These are phyloP conservation scores for Agaricus subrufescens DNA, from an alignment of 768 basidiomycete genomes.

Conservation along the genomic window DNA sequence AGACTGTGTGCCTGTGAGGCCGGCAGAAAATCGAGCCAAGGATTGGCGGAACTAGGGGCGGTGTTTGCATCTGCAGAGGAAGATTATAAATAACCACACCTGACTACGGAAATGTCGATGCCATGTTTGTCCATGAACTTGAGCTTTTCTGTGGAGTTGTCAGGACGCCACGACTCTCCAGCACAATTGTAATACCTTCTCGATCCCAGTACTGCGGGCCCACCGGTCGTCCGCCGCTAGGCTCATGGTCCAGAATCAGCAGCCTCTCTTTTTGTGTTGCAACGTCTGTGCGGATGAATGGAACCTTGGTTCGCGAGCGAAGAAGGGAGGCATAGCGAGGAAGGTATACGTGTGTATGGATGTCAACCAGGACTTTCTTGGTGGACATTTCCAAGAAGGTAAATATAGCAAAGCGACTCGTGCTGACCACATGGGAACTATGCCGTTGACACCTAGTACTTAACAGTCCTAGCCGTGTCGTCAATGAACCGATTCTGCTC, in stretches of 20 bases:
- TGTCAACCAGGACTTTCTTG: constrained; percentile 56
- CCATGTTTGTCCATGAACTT: constrained; percentile 82
- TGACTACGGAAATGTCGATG: constrained; percentile 76
- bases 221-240: constrained; percentile 74
- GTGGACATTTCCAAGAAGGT: constrained; percentile 12
- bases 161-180: neutral
- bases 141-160: constrained; percentile 50
- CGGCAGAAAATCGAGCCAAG: constrained; percentile 86
- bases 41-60: constrained; percentile 68
- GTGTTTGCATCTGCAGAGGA: too few relatives aligned
- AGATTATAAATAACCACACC: constrained; percentile 31
- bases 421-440: too few relatives aligned
- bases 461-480: too few relatives aligned
- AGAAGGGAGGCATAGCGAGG: constrained; percentile 73
- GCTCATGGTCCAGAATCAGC: constrained; percentile 76
- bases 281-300: constrained; percentile 54
- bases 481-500: neutral
- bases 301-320: constrained; percentile 56
- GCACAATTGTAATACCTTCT: constrained; percentile 19
- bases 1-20: constrained; percentile 61
- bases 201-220: constrained; percentile 82
- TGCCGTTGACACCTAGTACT: too few relatives aligned
- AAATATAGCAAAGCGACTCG: too few relatives aligned
- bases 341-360: constrained; percentile 85
- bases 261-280: constrained; percentile 55